A percentile compares a stretch with the other conserved stretches of the same genome.
Evolutionary conservation across 768 basidiomycete genomes (phyloP).

Genomic region (Lentinula boryana): DNA sequence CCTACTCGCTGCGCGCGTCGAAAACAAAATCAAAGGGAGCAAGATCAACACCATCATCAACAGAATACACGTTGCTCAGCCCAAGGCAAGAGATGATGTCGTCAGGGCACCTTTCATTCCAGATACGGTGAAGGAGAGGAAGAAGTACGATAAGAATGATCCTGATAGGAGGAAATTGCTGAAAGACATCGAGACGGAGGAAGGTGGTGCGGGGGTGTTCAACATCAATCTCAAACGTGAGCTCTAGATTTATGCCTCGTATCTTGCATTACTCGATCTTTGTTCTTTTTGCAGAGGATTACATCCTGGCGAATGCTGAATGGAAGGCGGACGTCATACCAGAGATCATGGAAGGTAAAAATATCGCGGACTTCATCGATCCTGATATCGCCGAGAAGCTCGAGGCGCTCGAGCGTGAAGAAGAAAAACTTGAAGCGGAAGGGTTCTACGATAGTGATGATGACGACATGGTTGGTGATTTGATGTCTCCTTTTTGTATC

Average conservation of each 20-base stretch:
- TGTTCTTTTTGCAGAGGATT: conserved; percentile 62
- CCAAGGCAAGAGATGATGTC: conserved; percentile 86
- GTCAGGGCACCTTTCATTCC: conserved; percentile 87
- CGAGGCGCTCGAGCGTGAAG: conserved; percentile 94
- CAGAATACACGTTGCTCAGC: conserved; percentile 93
- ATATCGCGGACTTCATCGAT: conserved; percentile 97
- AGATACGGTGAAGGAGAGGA: conserved; percentile 66
- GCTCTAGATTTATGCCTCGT: conserved; percentile 21
- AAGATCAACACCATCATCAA: conserved; percentile 92
- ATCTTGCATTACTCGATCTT: neutral
- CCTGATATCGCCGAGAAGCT: conserved; percentile 96
- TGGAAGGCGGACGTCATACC: conserved; percentile 98
- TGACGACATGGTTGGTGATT: conserved; percentile 65
- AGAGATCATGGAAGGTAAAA: conserved; percentile 99
- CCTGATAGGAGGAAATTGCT: conserved; percentile 67
- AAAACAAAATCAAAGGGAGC: conserved; percentile 87
- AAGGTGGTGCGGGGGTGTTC: conserved; percentile 88
- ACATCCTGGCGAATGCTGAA: conserved; percentile 73
- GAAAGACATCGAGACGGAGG: conserved; percentile 78
- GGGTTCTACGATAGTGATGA: conserved; percentile 88
- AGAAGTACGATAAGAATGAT: conserved; percentile 85
- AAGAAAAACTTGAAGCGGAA: conserved; percentile 88
- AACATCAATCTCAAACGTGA: conserved; percentile 86
- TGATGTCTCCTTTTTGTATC: neutral
- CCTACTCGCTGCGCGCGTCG: conserved; percentile 91